Conservation (phyloP, 257 asterid species). For the Eucommia ulmoides region DNA sequence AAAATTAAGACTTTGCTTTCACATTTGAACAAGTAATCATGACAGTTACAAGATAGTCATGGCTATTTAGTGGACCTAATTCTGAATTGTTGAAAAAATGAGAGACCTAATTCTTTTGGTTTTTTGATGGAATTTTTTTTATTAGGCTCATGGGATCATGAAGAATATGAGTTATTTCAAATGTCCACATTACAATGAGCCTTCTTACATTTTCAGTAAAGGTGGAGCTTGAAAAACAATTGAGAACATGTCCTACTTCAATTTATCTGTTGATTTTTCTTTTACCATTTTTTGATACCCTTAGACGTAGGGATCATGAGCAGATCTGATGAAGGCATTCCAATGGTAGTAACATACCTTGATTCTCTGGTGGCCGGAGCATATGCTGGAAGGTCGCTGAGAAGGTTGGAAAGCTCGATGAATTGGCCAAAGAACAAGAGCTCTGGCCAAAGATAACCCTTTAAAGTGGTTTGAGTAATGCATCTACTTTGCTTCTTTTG, state of each 20-base stretch:
- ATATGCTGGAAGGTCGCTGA: conserved; percentile 47
- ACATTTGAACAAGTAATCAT: no score
- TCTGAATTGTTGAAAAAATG: no score
- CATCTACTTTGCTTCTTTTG: no score
- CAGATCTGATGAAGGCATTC: conserved; percentile 86
- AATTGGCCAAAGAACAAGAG: conserved; percentile 29
- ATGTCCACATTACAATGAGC: conserved; percentile 75
- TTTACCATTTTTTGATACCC: no score
- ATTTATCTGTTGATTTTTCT: no score
- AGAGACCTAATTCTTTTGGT: no score
- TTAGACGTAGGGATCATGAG: conserved; percentile 72
- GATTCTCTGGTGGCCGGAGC: conserved; percentile 49
- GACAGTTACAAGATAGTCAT: no score
- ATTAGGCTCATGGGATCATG: no score
- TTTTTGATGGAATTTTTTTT: no score
- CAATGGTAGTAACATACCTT: conserved; percentile 69
- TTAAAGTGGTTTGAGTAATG: no score
- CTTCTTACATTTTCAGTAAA: conserved; percentile 69
- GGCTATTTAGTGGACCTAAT: no score
- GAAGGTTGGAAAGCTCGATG: conserved; percentile 45
- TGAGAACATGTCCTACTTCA: conserved; percentile 64
- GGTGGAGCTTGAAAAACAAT: conserved; percentile 85
- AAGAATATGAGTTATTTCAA: conserved; percentile 97
- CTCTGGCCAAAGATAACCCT: conserved; percentile 52
- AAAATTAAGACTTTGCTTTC: no score